Conservation (phyloP, 108 stramenopile species). For the Skeletonema marinoi region DNA sequence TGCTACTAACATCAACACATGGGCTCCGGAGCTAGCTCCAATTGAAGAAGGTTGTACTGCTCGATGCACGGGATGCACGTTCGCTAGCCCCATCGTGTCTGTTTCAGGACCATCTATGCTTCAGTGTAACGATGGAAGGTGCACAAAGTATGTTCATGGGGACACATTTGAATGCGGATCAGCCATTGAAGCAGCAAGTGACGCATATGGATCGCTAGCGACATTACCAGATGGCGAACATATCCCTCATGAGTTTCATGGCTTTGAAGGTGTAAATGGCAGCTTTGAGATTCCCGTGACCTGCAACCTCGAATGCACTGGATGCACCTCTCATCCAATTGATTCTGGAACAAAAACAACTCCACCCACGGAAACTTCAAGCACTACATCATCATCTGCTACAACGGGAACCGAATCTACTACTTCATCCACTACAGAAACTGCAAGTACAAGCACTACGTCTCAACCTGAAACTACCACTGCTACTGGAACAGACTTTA, state of each 20-base stretch:
- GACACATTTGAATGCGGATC: neutral
- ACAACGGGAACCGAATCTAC: no score
- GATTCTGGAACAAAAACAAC: no score
- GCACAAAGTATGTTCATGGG: neutral
- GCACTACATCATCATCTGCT: no score
- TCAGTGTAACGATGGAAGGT: neutral
- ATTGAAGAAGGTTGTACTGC: slow-evolving; percentile 3
- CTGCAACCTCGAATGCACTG: slow-evolving; percentile 1
- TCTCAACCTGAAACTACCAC: no score
- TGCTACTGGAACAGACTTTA: neutral
- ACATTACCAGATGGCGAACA: neutral
- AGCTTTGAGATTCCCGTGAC: neutral
- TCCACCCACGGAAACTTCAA: no score
- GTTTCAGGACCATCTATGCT: neutral
- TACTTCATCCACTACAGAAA: no score
- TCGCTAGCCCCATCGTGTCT: neutral
- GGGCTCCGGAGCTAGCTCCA: neutral
- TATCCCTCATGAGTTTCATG: neutral
- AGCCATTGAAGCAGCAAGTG: slow-evolving; percentile 1
- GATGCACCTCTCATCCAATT: neutral
- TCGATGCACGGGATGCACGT: slow-evolving; percentile 1
- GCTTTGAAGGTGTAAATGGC: neutral
- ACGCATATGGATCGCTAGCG: neutral
- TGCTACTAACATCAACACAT: neutral
- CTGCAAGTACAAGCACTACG: no score